phyloP scores from a whole-genome alignment of 2,329 filamentous ascomycete genomes.

The Aureobasidium melanogenum region DNA sequence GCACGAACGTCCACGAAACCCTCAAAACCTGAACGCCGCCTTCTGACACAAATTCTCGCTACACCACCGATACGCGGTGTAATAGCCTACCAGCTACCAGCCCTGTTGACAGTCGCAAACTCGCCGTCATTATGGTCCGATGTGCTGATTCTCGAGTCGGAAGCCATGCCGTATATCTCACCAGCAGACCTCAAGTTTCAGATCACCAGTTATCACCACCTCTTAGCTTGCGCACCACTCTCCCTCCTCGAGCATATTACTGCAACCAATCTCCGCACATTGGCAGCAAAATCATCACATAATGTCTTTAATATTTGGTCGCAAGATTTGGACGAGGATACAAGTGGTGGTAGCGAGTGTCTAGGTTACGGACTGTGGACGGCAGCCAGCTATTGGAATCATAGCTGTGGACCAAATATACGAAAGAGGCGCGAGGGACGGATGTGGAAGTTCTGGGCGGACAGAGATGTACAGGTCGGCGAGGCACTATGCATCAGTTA shows the following conservation, averaged over 20 bases:
- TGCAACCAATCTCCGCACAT: conserved; percentile 24
- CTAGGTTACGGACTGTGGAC: conserved; percentile 42
- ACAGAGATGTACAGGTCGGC: conserved; percentile 27
- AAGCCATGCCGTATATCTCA: conserved; percentile 34
- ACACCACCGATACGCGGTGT: conserved; percentile 22
- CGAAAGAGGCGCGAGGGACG: conserved; percentile 33
- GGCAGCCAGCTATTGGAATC: conserved; percentile 40
- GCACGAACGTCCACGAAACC: conserved; percentile 2
- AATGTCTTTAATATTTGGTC: conserved; percentile 40
- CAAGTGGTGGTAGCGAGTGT: conserved; percentile 36
- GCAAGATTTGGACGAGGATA: conserved; percentile 23
- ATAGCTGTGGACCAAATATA: conserved; percentile 37
- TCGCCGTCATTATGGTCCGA: conserved; percentile 24
- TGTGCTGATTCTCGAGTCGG: conserved; percentile 31
- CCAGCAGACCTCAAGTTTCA: conserved; percentile 31
- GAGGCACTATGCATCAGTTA: conserved; percentile 42
- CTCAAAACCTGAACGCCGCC: conserved; percentile 14
- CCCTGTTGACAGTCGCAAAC: conserved; percentile 26
- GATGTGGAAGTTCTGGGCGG: conserved; percentile 33
- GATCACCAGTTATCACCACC: conserved; percentile 34
- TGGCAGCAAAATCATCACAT: conserved; percentile 34
- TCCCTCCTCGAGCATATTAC: conserved; percentile 28
- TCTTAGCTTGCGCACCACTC: conserved; percentile 31
- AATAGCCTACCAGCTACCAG: conserved; percentile 35
- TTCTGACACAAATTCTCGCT: conserved; percentile 8